Evolutionary conservation across 1,139 yeast genomes (phyloP).

Genomic region (Protomyces lactucae-debilis): DNA sequence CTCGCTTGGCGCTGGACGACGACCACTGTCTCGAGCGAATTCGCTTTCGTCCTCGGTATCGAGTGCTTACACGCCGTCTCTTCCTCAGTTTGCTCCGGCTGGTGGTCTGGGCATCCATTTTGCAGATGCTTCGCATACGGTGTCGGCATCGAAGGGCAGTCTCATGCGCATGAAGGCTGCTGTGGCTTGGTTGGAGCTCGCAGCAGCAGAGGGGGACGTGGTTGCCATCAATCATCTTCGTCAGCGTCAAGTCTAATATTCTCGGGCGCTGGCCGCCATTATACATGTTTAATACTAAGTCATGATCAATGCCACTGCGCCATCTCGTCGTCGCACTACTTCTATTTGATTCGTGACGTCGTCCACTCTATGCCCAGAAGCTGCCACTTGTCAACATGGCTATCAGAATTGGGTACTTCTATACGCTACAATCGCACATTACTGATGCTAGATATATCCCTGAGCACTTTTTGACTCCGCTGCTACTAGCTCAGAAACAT

Average conservation of each 20-base stretch:
- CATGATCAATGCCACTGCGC: too few relatives aligned
- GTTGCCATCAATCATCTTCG: not conserved
- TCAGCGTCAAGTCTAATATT: not conserved
- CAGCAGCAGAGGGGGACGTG: conserved; percentile 4
- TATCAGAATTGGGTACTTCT: not conserved
- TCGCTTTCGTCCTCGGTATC: not conserved
- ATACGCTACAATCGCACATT: not conserved
- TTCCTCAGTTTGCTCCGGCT: not conserved
- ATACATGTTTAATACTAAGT: not conserved
- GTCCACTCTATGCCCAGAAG: too few relatives aligned
- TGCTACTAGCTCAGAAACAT: conserved; percentile 62
- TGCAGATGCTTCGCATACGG: not conserved
- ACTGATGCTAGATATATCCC: conserved; percentile 42
- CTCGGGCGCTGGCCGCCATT: not conserved
- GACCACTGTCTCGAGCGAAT: not conserved
- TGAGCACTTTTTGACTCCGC: conserved; percentile 86
- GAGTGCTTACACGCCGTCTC: not conserved
- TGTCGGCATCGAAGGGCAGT: not conserved
- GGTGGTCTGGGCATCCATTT: not conserved
- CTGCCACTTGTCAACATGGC: not conserved
- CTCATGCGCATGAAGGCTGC: not conserved
- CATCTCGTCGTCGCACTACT: not conserved
- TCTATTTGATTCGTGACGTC: not conserved
- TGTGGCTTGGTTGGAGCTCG: conserved; percentile 10
- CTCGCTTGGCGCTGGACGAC: not conserved